phyloP scores from a whole-genome alignment of 768 basidiomycete species.

The Lanmaoa pseudosensibilis region DNA sequence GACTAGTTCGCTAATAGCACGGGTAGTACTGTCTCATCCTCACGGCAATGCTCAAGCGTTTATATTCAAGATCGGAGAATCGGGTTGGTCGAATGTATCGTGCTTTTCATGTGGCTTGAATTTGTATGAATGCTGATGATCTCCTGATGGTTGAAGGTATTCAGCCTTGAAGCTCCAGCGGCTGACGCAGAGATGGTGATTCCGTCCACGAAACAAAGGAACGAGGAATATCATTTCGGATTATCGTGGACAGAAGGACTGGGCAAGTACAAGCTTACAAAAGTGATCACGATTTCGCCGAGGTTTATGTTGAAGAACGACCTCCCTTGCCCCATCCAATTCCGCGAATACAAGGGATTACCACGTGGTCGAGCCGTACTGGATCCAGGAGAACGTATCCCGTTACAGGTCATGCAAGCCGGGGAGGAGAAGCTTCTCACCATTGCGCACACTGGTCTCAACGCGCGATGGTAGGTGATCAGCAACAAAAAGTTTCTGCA shows the following conservation, averaged over 20 bases:
- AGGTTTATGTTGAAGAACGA: slow-evolving; percentile 90
- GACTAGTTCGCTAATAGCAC: slow-evolving; percentile 6
- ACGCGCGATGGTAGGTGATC: slow-evolving; percentile 69
- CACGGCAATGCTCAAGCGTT: slow-evolving; percentile 81
- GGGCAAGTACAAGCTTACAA: slow-evolving; percentile 97
- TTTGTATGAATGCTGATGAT: slow-evolving; percentile 5
- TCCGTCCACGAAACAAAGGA: slow-evolving; percentile 57
- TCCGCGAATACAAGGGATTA: slow-evolving; percentile 81
- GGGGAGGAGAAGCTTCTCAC: slow-evolving; percentile 76
- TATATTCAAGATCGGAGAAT: slow-evolving; percentile 75
- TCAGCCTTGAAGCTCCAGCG: slow-evolving; percentile 88
- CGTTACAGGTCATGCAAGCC: slow-evolving; percentile 65
- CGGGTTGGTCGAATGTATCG: slow-evolving; percentile 83
- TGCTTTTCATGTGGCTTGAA: slow-evolving; percentile 5
- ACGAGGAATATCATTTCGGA: slow-evolving; percentile 76
- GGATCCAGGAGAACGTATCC: slow-evolving; percentile 63
- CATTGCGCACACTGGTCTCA: slow-evolving; percentile 81
- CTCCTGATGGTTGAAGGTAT: slow-evolving; percentile 44
- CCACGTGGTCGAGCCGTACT: slow-evolving; percentile 63
- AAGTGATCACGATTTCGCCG: slow-evolving; percentile 88
- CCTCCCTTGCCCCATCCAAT: slow-evolving; percentile 62
- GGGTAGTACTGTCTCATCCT: slow-evolving; percentile 81
- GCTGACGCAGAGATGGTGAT: slow-evolving; percentile 86
- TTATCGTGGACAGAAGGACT: slow-evolving; percentile 90
- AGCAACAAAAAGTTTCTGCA: background rate